Base-by-base conservation (phyloP, 106 monocot genomes). In the Triglochin maritima region DNA sequence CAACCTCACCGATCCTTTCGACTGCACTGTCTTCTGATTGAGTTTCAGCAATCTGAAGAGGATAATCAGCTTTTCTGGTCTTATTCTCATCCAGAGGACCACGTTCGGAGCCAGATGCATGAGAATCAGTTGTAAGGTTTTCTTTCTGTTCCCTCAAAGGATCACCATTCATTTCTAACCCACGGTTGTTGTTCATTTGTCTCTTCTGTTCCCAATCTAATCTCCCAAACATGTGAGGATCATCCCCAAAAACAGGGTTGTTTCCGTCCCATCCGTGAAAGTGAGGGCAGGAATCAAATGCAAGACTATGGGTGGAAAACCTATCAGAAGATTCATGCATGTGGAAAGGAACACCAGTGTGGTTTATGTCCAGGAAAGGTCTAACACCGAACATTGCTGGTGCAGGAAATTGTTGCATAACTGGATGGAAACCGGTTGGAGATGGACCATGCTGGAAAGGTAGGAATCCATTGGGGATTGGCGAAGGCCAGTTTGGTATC, bases 351-450 rank as follows among this genome's bases (percentile, higher is more conserved):
- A 83, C 56, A 47, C 86, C 83, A 51, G 78, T 9, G 4, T 83
- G 87, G 52, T 63, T 75, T 66, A 90, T 65, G 10, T 83, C 80
- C 76, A 90, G 79, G 55, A 76, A 69, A 49, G 87, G 81, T 54
- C 95, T 78, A 49, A 92, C 67, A 70, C 81, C 79, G 79, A 89
- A 99, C 13, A 91, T 48, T 50, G 86, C 74, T 56, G 87, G 87
- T 62, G 59, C 58, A 48, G 83, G 74, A 75, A 86, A 99, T 47
- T 73, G 88, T 45, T 74, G 81, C 15, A 86, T 54, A 67, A 64
- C 63, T 29, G 87, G 82, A 71, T 80, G 88, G 75, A 84, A 89
- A 49, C 82, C 86, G 59, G 74, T 54, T 65, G 76, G 62, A 47
- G 80, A 79, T 13, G 86, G 84, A 9, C 82, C 82, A 72, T 84